Base-by-base conservation (phyloP, 106 monocot genomes). In the Gastrodia elata region DNA sequence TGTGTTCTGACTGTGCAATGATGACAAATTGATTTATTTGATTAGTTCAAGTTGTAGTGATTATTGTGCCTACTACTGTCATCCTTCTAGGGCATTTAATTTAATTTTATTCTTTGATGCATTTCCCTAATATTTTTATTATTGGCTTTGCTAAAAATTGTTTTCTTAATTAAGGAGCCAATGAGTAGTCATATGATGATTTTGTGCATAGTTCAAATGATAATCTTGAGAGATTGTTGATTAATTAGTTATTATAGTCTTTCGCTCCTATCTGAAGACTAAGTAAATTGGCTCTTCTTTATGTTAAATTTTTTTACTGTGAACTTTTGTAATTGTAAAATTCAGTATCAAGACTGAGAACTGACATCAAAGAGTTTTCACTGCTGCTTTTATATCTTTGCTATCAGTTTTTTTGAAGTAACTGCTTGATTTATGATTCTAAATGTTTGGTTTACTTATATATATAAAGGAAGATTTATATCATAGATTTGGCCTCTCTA, bases 201-300 rank as follows among this genome's bases (percentile, higher is more conserved):
- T n/a, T 52, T 52, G 52, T 52, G 52, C 52, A 52, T 52, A 52
- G 52, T 52, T 52, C 52, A 52, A 52, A 52, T 52, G 52, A 52
- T 52, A 52, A 52, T 52, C 52, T n/a, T 52, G 33, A 9, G 2
- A 36, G 73, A 72, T 35, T 36, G 34, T 2, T 73, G 36, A 43
- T 71, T 77, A 59, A 49, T 44, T n/a, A n/a, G n/a, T 71, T 71
- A n/a, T 52, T 15, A 11, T 52, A n/a, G 22, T 52, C 52, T 52
- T 22, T 52, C 52, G 52, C 52, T 52, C 52, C 20, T 52, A 52
- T 52, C 52, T 52, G 52, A 52, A n/a, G 52, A 52, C n/a, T n/a
- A n/a, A n/a, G n/a, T n/a, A n/a, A n/a, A n/a, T n/a, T n/a, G n/a
- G n/a, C 52, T 52, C 22, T 22, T 22, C 20, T 52, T 24, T n/a